Evolutionary conservation across 495 filamentous ascomycete genomes (phyloP), one percentile per base, ranked within the genome.

Genomic region (Xylaria flabelliformis): DNA sequence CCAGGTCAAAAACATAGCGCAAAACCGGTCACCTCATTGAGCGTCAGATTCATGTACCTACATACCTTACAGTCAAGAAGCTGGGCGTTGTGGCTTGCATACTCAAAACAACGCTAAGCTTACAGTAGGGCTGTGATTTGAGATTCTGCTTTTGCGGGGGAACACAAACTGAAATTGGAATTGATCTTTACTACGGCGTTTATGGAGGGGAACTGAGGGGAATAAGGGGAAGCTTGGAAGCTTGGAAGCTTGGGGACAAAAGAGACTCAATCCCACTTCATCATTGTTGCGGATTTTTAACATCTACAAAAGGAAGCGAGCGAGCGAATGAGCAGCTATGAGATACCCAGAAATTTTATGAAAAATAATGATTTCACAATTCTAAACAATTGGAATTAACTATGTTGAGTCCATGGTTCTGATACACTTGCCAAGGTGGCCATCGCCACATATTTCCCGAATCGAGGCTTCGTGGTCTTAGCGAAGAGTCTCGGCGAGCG

Each of bases 341-440:
- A 68, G 65, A 68, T 68, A 68, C 65, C 65, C 36, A 44, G 21
- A 58, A 68, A 56, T 53, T 50, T 48, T 53, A 42, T 44, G 48
- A 51, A 67, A 67, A 51, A 50, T 15, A 48, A 48, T 46, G 29
- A 67, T n/a, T 53, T 41, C 36, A 7, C 24, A 55, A 21, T 53
- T 17, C 64, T 39, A 19, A 32, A 17, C 12, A 6, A 10, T 67
- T 36, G n/a, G n/a, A n/a, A n/a, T n/a, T 34, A 56, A 56, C 7
- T 32, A 10, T 32, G 21, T 13, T 15, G 53, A 56, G 4, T 32
- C 29, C 36, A 39, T 39, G 36, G 36, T 39, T 39, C 36, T 32
- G 26, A 7, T 32, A 32, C 34, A 39, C 17, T 61, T 19, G 58
- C 58, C 58, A 44, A 65, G 63, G 32, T 65, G 63, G n/a, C 50